Base-by-base conservation (phyloP, 176 grass and related monocot species). In the Chloris gayana region DNA sequence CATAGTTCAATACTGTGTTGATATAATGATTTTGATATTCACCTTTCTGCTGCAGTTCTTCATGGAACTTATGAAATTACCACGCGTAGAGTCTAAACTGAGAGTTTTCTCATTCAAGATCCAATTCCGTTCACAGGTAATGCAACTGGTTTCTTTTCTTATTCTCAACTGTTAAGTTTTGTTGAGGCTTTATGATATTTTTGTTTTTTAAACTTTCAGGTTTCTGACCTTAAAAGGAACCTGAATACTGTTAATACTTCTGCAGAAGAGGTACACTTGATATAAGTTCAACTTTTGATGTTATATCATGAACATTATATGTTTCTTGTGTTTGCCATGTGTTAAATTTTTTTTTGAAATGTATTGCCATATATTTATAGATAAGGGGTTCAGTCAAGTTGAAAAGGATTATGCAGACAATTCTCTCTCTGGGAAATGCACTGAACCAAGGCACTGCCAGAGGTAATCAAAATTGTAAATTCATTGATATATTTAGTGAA, bases 321-420 rank as follows among this genome's bases (percentile, higher is more conserved):
- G 64, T 90, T 38, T 83, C 39, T 68, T 77, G 64, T 79, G 64
- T 73, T 70, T 80, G 25, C 25, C 64, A 73, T 71, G 18, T 37
- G 7, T 37, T 37, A 6, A 37, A 5, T 37, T 37, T 37, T 37
- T 37, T 37, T 37, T 37, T 37, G 4, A 37, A 37, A 37, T 37
- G 35, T 37, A 37, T 37, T 37, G 35, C 35, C 35, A 37, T 37
- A 80, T 84, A 59, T 90, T 84, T 31, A 77, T 53, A 98, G 96
- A 95, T 98, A 85, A 95, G 86, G 79, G 81, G 92, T 87, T 98
- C 96, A 70, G 73, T 84, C 30, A 98, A 98, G 83, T 89, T 98
- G 70, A 98, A 95, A 94, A 98, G 92, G 71, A 95, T 95, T 75
- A 95, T 98, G 96, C 92, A 98, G 77, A 98, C 96, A 34, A 98